A percentile compares a stretch with the other conserved stretches of the same genome.
Evolutionary conservation across 768 basidiomycete species (phyloP).

Genomic region (Exidia glandulosa): DNA sequence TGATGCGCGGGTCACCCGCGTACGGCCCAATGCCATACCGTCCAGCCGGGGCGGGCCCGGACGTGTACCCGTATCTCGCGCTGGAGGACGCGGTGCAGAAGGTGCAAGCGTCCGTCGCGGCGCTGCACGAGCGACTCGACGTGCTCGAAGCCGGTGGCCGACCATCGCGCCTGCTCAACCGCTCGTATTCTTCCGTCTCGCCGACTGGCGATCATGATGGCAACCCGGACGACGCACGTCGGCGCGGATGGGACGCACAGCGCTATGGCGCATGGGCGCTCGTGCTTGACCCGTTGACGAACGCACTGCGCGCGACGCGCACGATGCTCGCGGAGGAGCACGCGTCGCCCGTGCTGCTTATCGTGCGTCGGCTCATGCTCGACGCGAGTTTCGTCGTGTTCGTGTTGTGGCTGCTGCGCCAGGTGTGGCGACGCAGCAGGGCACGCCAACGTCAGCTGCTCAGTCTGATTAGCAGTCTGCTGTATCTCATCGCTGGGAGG

Average conservation of each 20-base stretch:
- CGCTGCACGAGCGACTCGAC: constrained; percentile 59
- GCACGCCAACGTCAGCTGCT: constrained; percentile 36
- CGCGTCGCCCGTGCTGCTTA: constrained; percentile 52
- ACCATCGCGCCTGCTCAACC: neutral
- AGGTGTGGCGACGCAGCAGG: constrained; percentile 58
- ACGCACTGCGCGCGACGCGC: neutral
- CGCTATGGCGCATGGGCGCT: constrained; percentile 79
- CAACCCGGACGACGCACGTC: constrained; percentile 1
- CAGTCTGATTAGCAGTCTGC: neutral
- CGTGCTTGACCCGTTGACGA: constrained; percentile 46
- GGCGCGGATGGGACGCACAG: constrained; percentile 59
- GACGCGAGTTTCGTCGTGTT: constrained; percentile 67
- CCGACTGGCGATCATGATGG: neutral
- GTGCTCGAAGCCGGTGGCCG: constrained; percentile 34
- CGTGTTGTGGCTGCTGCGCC: constrained; percentile 45
- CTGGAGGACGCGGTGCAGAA: constrained; percentile 72
- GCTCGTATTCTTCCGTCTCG: neutral
- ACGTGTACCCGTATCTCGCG: constrained; percentile 21
- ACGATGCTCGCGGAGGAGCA: constrained; percentile 31
- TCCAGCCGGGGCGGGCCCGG: neutral
- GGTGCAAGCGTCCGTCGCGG: constrained; percentile 72
- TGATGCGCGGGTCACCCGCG: neutral
- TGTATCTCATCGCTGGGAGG: constrained; percentile 37
- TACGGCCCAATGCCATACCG: neutral
- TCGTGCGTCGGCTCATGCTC: constrained; percentile 64